phyloP scores from a whole-genome alignment of 202 grass and related monocot species.

The Bolboschoenoplectus hybrid region DNA sequence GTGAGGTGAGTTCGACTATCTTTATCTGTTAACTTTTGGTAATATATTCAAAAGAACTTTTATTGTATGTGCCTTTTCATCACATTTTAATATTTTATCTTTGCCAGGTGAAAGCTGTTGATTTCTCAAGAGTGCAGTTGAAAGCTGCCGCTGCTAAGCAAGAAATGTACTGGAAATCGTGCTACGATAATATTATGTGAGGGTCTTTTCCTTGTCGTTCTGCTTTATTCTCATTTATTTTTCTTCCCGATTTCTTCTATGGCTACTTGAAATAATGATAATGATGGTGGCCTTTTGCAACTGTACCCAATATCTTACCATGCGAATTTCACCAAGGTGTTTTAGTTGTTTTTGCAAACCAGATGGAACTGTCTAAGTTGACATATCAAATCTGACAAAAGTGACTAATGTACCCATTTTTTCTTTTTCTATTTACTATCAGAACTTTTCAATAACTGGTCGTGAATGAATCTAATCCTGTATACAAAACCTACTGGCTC shows the following conservation, averaged over 20 bases:
- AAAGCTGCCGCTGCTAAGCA: slow-evolving; percentile 57
- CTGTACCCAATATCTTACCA: not conserved
- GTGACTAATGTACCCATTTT: not conserved
- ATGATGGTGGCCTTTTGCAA: not conserved
- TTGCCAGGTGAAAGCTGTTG: slow-evolving; percentile 70
- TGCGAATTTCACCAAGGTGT: not conserved
- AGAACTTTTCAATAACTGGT: not conserved
- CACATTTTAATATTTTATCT: slow-evolving; percentile 1
- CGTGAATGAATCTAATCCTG: not conserved
- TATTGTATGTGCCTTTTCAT: not conserved
- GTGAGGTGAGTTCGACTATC: slow-evolving; percentile 56
- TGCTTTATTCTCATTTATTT: not conserved
- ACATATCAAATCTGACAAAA: not conserved
- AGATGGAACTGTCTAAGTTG: not conserved
- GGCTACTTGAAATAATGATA: not conserved
- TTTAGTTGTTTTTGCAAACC: not conserved
- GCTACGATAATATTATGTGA: slow-evolving; percentile 92
- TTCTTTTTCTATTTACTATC: not conserved
- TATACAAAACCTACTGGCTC: not conserved
- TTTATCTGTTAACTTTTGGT: slow-evolving; percentile 20
- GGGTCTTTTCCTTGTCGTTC: slow-evolving; percentile 40
- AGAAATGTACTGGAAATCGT: slow-evolving; percentile 77
- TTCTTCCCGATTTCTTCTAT: not conserved
- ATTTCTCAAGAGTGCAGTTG: slow-evolving; percentile 75
- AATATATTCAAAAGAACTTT: not conserved